Conservation (phyloP, 2,329 filamentous ascomycete genomes). For the Epichloe brachyelytri region DNA sequence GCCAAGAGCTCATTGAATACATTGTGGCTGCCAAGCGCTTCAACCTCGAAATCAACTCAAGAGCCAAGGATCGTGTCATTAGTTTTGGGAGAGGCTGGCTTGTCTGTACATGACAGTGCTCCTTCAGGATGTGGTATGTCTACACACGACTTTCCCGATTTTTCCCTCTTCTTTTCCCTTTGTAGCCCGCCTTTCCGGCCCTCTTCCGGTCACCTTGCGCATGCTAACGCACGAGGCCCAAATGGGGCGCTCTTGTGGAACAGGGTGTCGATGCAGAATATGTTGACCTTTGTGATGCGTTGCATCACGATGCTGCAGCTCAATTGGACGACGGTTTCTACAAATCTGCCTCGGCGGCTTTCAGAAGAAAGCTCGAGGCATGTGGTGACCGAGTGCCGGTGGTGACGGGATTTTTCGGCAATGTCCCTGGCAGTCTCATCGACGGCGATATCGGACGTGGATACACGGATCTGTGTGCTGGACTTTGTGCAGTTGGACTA, state of each 20-base stretch:
- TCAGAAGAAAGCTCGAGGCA: constrained; percentile 50
- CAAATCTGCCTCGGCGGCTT: constrained; percentile 44
- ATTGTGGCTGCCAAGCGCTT: constrained; percentile 50
- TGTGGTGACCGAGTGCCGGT: constrained; percentile 61
- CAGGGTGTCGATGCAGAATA: constrained; percentile 75
- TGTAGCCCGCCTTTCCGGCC: neutral
- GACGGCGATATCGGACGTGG: constrained; percentile 82
- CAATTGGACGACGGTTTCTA: constrained; percentile 59
- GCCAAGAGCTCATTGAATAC: constrained; percentile 66
- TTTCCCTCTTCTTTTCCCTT: neutral
- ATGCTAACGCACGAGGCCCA: constrained; percentile 1
- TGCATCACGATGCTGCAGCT: constrained; percentile 51
- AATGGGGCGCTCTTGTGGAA: constrained; percentile 14
- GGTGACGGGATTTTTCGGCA: constrained; percentile 89
- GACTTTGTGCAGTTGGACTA: constrained; percentile 80
- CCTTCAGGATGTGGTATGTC: constrained; percentile 54
- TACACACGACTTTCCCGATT: neutral
- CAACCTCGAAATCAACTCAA: constrained; percentile 62
- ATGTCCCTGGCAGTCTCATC: constrained; percentile 79
- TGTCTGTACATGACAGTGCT: constrained; percentile 83
- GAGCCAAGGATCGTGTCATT: constrained; percentile 76
- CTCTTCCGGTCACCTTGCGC: neutral
- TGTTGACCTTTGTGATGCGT: constrained; percentile 73
- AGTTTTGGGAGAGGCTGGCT: constrained; percentile 95
- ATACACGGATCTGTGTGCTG: constrained; percentile 93